These are phyloP conservation scores for Spatholobus suberectus DNA, from an alignment of 306 rosid genomes.

Conservation along the genomic window DNA sequence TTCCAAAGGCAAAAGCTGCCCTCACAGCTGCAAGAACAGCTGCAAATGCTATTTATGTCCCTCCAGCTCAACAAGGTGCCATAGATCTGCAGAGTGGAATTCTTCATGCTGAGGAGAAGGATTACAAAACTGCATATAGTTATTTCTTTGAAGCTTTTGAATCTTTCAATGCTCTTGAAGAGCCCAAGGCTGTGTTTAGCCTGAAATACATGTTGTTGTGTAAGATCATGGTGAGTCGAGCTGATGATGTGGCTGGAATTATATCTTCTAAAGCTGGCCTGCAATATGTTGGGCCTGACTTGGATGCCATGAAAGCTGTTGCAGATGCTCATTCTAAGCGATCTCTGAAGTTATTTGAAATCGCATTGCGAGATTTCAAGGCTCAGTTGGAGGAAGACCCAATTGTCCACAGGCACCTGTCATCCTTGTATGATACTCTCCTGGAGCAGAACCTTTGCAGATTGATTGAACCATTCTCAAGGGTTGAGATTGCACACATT, in stretches of 20 bases:
- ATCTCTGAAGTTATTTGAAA: conserved; percentile 79
- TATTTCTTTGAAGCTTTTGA: conserved; percentile 94
- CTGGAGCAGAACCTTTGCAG: conserved; percentile 94
- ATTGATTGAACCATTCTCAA: conserved; percentile 90
- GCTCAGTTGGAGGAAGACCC: conserved; percentile 94
- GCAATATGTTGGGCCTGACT: conserved; percentile 80
- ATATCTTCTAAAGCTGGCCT: conserved; percentile 89
- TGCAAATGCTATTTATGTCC: conserved; percentile 92
- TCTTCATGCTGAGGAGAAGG: conserved; percentile 93
- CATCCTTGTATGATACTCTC: conserved; percentile 78
- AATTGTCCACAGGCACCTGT: conserved; percentile 88
- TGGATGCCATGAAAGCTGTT: conserved; percentile 97
- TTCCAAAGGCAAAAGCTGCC: conserved; percentile 93
- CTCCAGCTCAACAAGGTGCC: conserved; percentile 92
- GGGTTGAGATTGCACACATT: conserved; percentile 87
- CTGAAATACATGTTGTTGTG: conserved; percentile 90
- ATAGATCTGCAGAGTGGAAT: conserved; percentile 95
- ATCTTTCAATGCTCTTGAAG: conserved; percentile 88
- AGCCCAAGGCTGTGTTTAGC: conserved; percentile 84
- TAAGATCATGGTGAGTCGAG: conserved; percentile 89
- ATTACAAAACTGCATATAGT: conserved; percentile 84
- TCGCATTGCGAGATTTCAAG: conserved; percentile 71
- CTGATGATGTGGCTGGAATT: conserved; percentile 83
- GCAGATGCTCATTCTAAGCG: conserved; percentile 93
- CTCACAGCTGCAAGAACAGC: conserved; percentile 96